Base-by-base conservation (phyloP, 2,329 filamentous ascomycete genomes). In the Madurella fahalii region DNA sequence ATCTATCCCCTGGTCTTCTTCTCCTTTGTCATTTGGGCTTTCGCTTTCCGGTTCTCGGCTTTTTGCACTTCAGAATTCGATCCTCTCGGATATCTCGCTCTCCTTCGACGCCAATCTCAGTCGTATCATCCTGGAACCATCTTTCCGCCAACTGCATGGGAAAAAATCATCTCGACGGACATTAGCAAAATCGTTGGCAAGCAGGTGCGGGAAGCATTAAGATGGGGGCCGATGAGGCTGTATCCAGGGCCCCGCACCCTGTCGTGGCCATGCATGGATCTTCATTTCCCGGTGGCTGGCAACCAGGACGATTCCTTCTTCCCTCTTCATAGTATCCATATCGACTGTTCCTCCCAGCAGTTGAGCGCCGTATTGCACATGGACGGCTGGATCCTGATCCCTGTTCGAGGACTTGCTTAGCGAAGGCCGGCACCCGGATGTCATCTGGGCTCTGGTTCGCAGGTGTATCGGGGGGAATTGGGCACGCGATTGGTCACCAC, bases 71-170 rank as follows among this genome's bases (percentile, higher is more conserved):
- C 52, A 37, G 40, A 55, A n/a, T 41, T 50, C 40, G 32, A 51
- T 49, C 47, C 44, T 53, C 45, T 31, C 50, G 40, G 50, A 55
- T 46, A 44, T 15, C 17, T 13, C 9, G 12, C 13, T 41, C 13
- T 40, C 37, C 25, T 51, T 52, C 49, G 49, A 34, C 30, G 8
- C 41, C 34, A 31, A 40, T 12, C 41, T 15, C 42, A 13, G 30
- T 9, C 30, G 13, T 50, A 39, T 44, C 4, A 11, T 43, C 40
- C 13, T 8, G 12, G 31, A 11, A 15, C 34, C 18, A 44, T 32
- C 18, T 50, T 4, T 42, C 15, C 47, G 40, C 32, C 50, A 57
- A 31, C 18, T 50, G 40, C 41, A 46, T 46, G 32, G 17, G 34
- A 11, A 25, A 25, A 37, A 16, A 37, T 37, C 15, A 15, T 39